These are phyloP conservation scores for Entomortierella beljakovae DNA, from an alignment of 192 early-diverging fungal genomes.

Conservation along the genomic window DNA sequence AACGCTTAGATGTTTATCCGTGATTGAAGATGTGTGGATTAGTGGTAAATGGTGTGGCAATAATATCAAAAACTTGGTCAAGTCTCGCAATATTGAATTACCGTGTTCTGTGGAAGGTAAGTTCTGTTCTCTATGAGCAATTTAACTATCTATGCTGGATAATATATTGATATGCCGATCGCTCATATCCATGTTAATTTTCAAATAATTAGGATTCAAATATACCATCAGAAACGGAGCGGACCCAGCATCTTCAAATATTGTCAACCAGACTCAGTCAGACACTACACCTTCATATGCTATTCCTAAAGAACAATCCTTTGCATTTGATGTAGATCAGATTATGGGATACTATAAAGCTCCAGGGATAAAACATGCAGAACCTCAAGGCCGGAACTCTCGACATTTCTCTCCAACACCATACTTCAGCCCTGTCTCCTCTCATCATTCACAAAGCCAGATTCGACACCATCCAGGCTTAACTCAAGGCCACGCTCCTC, in stretches of 20 bases:
- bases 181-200: too few relatives aligned
- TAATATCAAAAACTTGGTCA: constrained; percentile 46
- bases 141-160: too few relatives aligned
- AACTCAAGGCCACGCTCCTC: constrained; percentile 42
- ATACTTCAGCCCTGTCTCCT: constrained; percentile 33
- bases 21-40: constrained; percentile 48
- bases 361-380: constrained; percentile 17
- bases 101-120: constrained; percentile 50
- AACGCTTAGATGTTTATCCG: constrained; percentile 40
- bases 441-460: constrained; percentile 27
- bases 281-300: neutral
- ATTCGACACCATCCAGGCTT: constrained; percentile 37
- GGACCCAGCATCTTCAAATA: constrained; percentile 12
- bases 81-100: constrained; percentile 42
- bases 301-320: constrained; percentile 42
- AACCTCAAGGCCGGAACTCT: constrained; percentile 33
- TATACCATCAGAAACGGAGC: constrained; percentile 20
- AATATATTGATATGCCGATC: too few relatives aligned
- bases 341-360: constrained; percentile 52
- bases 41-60: constrained; percentile 48
- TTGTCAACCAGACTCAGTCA: constrained; percentile 4
- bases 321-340: constrained; percentile 50
- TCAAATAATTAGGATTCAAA: constrained; percentile 37
- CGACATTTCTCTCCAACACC: constrained; percentile 51
- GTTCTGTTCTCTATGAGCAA: neutral